Conservation (phyloP, 2,329 filamentous ascomycete species). For the Fusarium pseudocircinatum region DNA sequence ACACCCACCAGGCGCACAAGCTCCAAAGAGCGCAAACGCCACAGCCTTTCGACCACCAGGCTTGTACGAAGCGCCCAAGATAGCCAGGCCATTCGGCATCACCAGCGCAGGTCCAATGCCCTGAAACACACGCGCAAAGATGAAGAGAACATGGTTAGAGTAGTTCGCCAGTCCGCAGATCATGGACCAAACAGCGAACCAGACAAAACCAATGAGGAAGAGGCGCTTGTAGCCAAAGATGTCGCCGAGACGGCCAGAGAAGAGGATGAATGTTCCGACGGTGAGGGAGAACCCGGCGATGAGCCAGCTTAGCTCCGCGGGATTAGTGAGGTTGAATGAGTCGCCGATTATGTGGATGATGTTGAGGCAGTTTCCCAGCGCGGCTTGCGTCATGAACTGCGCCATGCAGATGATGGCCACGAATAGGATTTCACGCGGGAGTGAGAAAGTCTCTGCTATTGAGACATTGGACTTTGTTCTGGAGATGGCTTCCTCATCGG, state of each 20-base stretch:
- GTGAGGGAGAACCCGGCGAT: constrained; percentile 66
- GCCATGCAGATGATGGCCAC: constrained; percentile 37
- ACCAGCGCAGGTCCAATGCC: constrained; percentile 70
- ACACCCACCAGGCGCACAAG: constrained; percentile 58
- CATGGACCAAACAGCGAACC: constrained; percentile 64
- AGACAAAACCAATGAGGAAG: constrained; percentile 63
- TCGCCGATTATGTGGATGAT: constrained; percentile 36
- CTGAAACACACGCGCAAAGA: constrained; percentile 63
- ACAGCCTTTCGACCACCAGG: constrained; percentile 68
- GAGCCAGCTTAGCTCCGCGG: constrained; percentile 55
- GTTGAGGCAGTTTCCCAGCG: constrained; percentile 39
- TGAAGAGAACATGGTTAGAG: constrained; percentile 56
- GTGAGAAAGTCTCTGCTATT: constrained; percentile 36
- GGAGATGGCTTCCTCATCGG: constrained; percentile 31
- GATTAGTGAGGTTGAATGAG: constrained; percentile 34
- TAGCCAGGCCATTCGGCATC: constrained; percentile 71
- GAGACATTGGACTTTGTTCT: constrained; percentile 35
- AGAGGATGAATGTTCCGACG: constrained; percentile 66
- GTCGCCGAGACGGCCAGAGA: constrained; percentile 66
- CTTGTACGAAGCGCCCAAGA: constrained; percentile 67
- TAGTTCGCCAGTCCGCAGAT: constrained; percentile 55
- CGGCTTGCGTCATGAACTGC: constrained; percentile 40
- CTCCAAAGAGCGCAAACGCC: constrained; percentile 63
- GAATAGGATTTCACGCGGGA: constrained; percentile 30
- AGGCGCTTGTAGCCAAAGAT: constrained; percentile 66